Base-by-base conservation (phyloP, 345 rosid genomes). In the Trapa incisa region DNA sequence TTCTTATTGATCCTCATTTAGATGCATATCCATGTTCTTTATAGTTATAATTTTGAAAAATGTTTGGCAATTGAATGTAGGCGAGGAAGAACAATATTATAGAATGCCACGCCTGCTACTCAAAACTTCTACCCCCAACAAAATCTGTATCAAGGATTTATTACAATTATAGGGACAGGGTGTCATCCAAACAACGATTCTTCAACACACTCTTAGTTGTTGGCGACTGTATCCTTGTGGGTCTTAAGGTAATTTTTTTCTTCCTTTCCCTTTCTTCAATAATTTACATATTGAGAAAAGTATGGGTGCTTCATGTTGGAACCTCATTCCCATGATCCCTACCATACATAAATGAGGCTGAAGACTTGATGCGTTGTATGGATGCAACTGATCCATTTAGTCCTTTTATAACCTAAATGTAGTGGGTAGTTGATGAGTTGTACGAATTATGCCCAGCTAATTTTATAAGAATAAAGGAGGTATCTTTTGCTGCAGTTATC, bases 151-250 rank as follows among this genome's bases (percentile, higher is more conserved):
- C 93, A 1, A 84, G 83, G 80, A 97, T 97, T 67, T 91, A 90
- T 78, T 97, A 86, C 38, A 77, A 74, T n/a, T 84, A 81, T 66
- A 89, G 84, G 80, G 84, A 36, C 78, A 73, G 86, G 76, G 77
- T 79, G 1, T 88, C 98, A 3, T 85, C 93, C 0, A 92, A 92
- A 75, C 88, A 78, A 57, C 86, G 85, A 50, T 85, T 76, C 67
- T 88, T 89, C 65, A 88, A 92, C 69, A 70, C 86, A 57, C 63
- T 88, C 35, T 72, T 92, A 77, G 97, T 92, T 53, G 89, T 80
- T 41, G 98, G 98, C n/a, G 98, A 92, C 73, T 92, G 98, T 80
- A 72, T 90, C 72, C 73, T 92, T 7, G 97, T 92, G 70, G 98
- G 97, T 72, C 66, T 92, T 64, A 96, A 87, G 98, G 96, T 92